Evolutionary conservation across 495 filamentous ascomycete genomes (phyloP), one percentile per base, ranked within the genome.

Genomic region (Trichoderma orchidacearum): DNA sequence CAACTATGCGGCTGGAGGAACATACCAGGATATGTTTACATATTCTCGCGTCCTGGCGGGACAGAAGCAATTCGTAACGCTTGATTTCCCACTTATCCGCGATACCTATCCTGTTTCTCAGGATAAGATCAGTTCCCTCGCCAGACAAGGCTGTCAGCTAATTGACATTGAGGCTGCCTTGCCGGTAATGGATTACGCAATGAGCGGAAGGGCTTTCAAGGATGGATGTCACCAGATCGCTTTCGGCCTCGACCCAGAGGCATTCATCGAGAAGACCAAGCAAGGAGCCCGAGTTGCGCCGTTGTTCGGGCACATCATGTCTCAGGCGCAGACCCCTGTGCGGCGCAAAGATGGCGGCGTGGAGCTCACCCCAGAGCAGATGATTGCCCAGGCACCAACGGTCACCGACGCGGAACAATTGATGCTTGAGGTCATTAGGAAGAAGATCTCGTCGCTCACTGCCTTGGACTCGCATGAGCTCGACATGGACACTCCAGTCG

Each of bases 1-100:
- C 5, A 77, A 79, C 52, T 84, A 84, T 59, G 72, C 76, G 4
- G 75, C 79, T 0, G 80, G 76, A 23, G 78, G 79, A 55, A 70
- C 71, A n/a, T 72, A 75, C 61, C 69, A 72, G 41, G 73, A 75
- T 55, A 62, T 63, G 15, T 63, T 74, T n/a, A 66, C 68, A 1
- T 61, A 65, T 7, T 53, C 54, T 11, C 66, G 66, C 9, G 70
- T 72, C 0, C 64, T 74, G 0, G 65, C 70, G 3, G 68, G 36
- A 5, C n/a, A 18, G 8, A 41, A 13, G 5, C 17, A 41, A 3
- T 41, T 58, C 35, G 64, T 59, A 1, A 60, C 67, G 9, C 63
- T 85, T 32, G 72, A 82, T 32, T 63, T 85, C 68, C 60, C 82
- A 3, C 67, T 67, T 3, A 69, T 78, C 3, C 63, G 59, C 0